Percentiles rank a stretch among this genome's conserved stretches.
These are phyloP conservation scores for Linum tenue DNA, from an alignment of 345 rosid species.

Conservation along the genomic window DNA sequence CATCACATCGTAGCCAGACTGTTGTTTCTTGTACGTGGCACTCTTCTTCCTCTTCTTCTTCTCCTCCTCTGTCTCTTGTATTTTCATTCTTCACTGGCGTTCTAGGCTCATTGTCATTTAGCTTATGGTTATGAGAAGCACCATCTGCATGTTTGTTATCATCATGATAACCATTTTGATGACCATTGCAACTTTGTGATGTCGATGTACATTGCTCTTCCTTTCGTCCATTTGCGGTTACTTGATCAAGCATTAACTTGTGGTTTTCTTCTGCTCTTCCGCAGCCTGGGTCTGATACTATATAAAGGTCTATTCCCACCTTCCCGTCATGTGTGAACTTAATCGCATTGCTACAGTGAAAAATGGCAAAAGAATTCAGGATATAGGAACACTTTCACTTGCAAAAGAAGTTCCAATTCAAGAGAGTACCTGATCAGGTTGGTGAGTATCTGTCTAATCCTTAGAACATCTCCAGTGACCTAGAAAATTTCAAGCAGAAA, in stretches of 20 bases:
- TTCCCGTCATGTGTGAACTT: slow-evolving; percentile 93
- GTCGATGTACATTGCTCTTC: slow-evolving; percentile 23
- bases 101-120: slow-evolving; percentile 19
- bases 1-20: slow-evolving; percentile 88
- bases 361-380: background rate
- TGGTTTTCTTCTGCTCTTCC: slow-evolving; percentile 30
- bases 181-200: slow-evolving; percentile 18
- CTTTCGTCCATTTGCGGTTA: slow-evolving; percentile 16
- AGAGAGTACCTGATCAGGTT: slow-evolving; percentile 69
- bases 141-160: slow-evolving; percentile 9
- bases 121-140: slow-evolving; percentile 13
- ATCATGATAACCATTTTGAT: slow-evolving; percentile 18
- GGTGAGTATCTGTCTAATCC: slow-evolving; percentile 94
- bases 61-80: slow-evolving; percentile 15
- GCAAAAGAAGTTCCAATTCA: background rate
- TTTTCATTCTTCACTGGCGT: slow-evolving; percentile 22
- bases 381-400: background rate
- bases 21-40: slow-evolving; percentile 33
- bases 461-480: slow-evolving; percentile 91
- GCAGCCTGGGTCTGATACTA: slow-evolving; percentile 54
- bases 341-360: slow-evolving; percentile 66
- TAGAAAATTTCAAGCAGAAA: slow-evolving; percentile 6
- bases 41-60: slow-evolving; percentile 39
- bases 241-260: slow-evolving; percentile 21
- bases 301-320: slow-evolving; percentile 70